phyloP scores from a whole-genome alignment of 345 rosid species.

The Lepidium africanum region DNA sequence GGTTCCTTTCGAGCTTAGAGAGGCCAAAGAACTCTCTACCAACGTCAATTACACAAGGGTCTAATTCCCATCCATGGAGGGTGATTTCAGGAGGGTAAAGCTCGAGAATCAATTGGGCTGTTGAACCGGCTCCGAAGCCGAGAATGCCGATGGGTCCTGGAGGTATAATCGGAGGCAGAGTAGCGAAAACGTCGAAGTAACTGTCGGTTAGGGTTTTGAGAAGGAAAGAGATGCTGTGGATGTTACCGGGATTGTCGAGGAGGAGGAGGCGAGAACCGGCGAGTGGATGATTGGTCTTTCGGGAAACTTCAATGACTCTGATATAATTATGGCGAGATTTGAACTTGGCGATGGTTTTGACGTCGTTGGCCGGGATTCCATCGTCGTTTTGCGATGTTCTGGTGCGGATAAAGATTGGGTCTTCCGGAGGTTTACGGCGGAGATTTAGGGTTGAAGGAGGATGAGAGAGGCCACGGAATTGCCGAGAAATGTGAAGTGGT shows the following conservation, averaged over 20 bases:
- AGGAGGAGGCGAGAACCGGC: constrained; percentile 56
- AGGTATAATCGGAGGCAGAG: constrained; percentile 65
- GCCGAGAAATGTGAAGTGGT: constrained; percentile 2
- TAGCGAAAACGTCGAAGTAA: constrained; percentile 84
- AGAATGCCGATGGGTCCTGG: constrained; percentile 73
- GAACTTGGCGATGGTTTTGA: constrained; percentile 60
- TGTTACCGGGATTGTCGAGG: constrained; percentile 80
- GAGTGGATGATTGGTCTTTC: constrained; percentile 66
- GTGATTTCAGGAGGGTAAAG: constrained; percentile 46
- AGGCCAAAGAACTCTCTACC: constrained; percentile 77
- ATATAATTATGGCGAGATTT: constrained; percentile 77
- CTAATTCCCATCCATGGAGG: constrained; percentile 91
- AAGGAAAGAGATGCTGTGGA: constrained; percentile 80
- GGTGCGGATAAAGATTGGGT: constrained; percentile 15
- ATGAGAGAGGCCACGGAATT: neutral
- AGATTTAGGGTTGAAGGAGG: constrained; percentile 3
- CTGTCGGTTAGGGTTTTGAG: constrained; percentile 55
- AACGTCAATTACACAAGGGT: constrained; percentile 65
- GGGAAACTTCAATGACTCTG: constrained; percentile 65
- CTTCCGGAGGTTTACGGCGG: constrained; percentile 20
- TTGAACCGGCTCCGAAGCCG: constrained; percentile 82
- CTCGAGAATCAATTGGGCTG: constrained; percentile 62
- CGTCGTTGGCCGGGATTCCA: constrained; percentile 62
- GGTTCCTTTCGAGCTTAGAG: constrained; percentile 49
- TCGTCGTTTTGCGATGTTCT: constrained; percentile 30